Evolutionary conservation across 768 basidiomycete genomes (phyloP).

Genomic region (Daedaleopsis sinensis): DNA sequence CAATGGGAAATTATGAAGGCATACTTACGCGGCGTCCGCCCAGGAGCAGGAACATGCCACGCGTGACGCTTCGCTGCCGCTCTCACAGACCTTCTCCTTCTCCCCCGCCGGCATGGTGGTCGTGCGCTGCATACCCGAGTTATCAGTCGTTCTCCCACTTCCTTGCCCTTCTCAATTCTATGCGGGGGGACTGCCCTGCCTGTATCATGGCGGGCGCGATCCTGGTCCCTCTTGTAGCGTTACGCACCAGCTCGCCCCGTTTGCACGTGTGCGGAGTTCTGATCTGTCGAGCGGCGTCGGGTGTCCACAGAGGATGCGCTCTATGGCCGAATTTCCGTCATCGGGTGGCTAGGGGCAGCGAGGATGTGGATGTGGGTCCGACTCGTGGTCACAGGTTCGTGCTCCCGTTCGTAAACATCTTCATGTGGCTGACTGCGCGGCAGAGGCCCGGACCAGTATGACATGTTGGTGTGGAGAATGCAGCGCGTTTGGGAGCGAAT

Average conservation of each 20-base stretch:
- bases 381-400: too few species aligned
- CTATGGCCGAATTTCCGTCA: not conserved
- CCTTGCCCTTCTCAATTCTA: not conserved
- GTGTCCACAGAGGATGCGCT: not conserved
- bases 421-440: too few species aligned
- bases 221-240: too few species aligned
- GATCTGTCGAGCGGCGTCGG: not conserved
- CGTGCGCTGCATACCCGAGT: not conserved
- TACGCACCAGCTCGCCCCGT: not conserved
- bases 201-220: too few species aligned
- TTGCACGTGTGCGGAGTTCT: not conserved
- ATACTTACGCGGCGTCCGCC: not conserved
- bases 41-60: not conserved
- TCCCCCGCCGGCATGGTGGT: conserved; percentile 1
- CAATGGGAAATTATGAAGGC: not conserved
- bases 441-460: too few species aligned
- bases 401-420: too few species aligned
- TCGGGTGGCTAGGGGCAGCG: not conserved
- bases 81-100: not conserved
- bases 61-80: not conserved
- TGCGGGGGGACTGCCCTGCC: too few species aligned
- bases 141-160: not conserved
- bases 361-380: not conserved
- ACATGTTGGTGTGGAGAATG: too few species aligned
- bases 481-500: too few species aligned